Percentiles rank a stretch among this genome's conserved stretches.
Evolutionary conservation across 495 filamentous ascomycete genomes (phyloP).

Genomic region (Penicillium silybi): DNA sequence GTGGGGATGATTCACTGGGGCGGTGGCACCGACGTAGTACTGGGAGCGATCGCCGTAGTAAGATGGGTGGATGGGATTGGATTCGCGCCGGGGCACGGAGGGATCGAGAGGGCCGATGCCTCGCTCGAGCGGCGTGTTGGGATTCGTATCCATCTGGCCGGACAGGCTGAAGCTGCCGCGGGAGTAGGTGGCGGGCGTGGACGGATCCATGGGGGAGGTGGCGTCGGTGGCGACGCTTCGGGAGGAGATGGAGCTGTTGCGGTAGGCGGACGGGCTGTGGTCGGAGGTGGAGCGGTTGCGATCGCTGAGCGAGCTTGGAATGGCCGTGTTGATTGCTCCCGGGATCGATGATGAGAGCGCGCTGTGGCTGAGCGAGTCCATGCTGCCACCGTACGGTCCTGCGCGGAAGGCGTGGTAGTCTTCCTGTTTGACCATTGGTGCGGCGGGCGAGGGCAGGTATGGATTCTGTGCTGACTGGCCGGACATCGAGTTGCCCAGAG

Average conservation of each 20-base stretch:
- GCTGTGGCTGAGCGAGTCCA: constrained; percentile 35
- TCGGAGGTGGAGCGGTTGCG: constrained; percentile 41
- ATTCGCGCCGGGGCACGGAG: constrained; percentile 38
- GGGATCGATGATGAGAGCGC: constrained; percentile 37
- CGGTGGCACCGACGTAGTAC: constrained; percentile 34
- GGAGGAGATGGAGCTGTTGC: constrained; percentile 43
- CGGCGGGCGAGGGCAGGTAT: constrained; percentile 35
- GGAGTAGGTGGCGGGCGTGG: constrained; percentile 37
- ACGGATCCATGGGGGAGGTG: constrained; percentile 41
- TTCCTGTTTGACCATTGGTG: constrained; percentile 30
- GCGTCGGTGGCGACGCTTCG: constrained; percentile 40
- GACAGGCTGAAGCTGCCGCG: constrained; percentile 40
- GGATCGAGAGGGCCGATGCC: constrained; percentile 35
- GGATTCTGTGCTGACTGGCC: constrained; percentile 35
- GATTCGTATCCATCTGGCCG: constrained; percentile 32
- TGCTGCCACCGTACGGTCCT: constrained; percentile 32
- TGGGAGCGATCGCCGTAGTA: constrained; percentile 36
- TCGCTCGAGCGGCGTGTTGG: constrained; percentile 30
- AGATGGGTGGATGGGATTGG: constrained; percentile 32
- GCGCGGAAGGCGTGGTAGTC: constrained; percentile 39
- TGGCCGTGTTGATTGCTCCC: constrained; percentile 25
- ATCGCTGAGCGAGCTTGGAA: constrained; percentile 34
- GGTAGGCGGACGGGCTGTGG: constrained; percentile 39
- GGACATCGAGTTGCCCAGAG: constrained; percentile 33
- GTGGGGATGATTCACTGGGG: constrained; percentile 29